Percentiles rank a stretch among this genome's conserved stretches.
Evolutionary conservation across 75 land plant genomes (phyloP).

Genomic region (Cupressus sempervirens): DNA sequence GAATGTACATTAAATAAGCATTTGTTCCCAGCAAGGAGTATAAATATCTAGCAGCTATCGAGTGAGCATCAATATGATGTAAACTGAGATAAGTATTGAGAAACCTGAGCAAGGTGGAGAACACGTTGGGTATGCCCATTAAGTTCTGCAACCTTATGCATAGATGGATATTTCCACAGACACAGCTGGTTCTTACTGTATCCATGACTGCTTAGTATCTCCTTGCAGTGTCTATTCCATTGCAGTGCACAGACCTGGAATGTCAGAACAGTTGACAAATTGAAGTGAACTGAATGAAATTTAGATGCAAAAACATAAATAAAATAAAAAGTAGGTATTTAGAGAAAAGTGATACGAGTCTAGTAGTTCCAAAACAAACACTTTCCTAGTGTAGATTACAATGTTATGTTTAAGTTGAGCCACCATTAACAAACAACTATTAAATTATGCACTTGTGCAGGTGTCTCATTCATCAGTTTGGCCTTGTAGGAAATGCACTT

Average conservation of each 20-base stretch:
- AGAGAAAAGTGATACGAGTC: not conserved
- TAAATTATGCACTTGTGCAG: not conserved
- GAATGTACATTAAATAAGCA: not conserved
- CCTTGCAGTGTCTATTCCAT: slow-evolving; percentile 80
- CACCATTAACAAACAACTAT: not conserved
- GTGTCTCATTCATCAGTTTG: not conserved
- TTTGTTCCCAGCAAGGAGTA: not conserved
- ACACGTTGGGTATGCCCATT: slow-evolving; percentile 71
- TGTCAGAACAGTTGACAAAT: not conserved
- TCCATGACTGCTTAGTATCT: slow-evolving; percentile 85
- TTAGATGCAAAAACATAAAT: not conserved
- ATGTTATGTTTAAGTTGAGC: not conserved
- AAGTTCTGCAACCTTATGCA: slow-evolving; percentile 63
- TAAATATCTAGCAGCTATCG: not conserved
- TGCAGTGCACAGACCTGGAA: slow-evolving; percentile 52
- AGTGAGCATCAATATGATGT: not conserved
- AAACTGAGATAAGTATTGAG: not conserved
- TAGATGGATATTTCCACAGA: slow-evolving; percentile 67
- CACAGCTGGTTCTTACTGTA: slow-evolving; percentile 57
- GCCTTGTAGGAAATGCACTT: not conserved
- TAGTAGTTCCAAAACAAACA: not conserved
- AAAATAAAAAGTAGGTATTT: not conserved
- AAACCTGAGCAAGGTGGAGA: slow-evolving; percentile 64
- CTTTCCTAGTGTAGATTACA: not conserved
- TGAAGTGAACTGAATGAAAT: not conserved